phyloP scores from a whole-genome alignment of 768 basidiomycete genomes.

The Erythrobasidium yunnanense region DNA sequence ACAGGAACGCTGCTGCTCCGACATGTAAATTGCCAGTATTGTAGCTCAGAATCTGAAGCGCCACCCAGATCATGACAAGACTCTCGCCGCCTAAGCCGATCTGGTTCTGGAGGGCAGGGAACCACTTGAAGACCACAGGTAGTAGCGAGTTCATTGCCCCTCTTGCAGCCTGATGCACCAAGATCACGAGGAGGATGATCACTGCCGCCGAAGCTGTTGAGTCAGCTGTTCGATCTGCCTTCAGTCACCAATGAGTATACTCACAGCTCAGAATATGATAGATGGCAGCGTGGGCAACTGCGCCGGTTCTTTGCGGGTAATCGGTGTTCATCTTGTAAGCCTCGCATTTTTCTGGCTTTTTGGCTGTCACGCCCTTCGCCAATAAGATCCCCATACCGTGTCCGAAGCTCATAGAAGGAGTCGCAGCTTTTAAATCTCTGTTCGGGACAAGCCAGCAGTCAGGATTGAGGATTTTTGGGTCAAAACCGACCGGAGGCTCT shows the following conservation, averaged over 20 bases:
- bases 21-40: constrained; percentile 17
- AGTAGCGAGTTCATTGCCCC: neutral
- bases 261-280: constrained; percentile 13
- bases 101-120: constrained; percentile 4
- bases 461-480: neutral
- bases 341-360: constrained; percentile 1
- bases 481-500: neutral
- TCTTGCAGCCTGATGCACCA: constrained; percentile 8
- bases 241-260: neutral
- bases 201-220: neutral
- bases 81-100: neutral
- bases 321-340: constrained; percentile 15
- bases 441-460: neutral
- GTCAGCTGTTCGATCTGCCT: neutral
- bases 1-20: neutral
- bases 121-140: neutral
- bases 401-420: neutral
- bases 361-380: neutral
- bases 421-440: neutral
- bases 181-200: neutral
- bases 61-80: constrained; percentile 3
- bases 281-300: neutral
- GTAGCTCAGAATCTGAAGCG: constrained; percentile 6
- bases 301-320: constrained; percentile 2
- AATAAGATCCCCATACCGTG: constrained; percentile 8